These are phyloP conservation scores for Quercus bicolor DNA, from an alignment of 306 rosid genomes.

Conservation along the genomic window DNA sequence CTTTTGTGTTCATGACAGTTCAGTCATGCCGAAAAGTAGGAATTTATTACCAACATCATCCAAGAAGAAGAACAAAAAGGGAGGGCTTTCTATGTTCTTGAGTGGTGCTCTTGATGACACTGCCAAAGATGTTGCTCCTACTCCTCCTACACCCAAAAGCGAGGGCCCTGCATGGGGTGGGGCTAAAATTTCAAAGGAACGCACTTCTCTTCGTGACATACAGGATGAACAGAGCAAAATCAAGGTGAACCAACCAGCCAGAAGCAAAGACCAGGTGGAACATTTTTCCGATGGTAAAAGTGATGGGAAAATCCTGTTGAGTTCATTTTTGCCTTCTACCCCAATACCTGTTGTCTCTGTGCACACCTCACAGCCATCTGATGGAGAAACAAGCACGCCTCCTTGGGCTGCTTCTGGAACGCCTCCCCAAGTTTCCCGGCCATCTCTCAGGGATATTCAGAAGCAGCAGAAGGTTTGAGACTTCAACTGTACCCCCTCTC, in stretches of 20 bases:
- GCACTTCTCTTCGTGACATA: constrained; percentile 77
- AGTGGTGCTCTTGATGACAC: constrained; percentile 86
- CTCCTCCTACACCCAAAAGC: constrained; percentile 51
- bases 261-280: constrained; percentile 46
- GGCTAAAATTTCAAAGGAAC: constrained; percentile 56
- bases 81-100: constrained; percentile 96
- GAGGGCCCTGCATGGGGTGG: constrained; percentile 99
- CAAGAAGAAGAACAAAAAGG: constrained; percentile 84
- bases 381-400: constrained; percentile 73
- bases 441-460: constrained; percentile 87
- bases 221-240: constrained; percentile 74
- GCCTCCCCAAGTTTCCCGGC: constrained; percentile 70
- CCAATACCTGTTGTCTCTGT: constrained; percentile 70
- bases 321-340: constrained; percentile 74
- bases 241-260: constrained; percentile 26
- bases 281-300: constrained; percentile 40
- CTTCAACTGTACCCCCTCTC: background rate
- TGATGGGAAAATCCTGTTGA: constrained; percentile 55
- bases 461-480: constrained; percentile 86
- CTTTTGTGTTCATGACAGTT: constrained; percentile 34
- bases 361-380: constrained; percentile 42
- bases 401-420: constrained; percentile 91
- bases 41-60: constrained; percentile 36
- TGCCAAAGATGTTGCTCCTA: constrained; percentile 48
- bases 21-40: constrained; percentile 36